Conservation (phyloP, 192 early-diverging fungal genomes). For the Kappamyces sp. region DNA sequence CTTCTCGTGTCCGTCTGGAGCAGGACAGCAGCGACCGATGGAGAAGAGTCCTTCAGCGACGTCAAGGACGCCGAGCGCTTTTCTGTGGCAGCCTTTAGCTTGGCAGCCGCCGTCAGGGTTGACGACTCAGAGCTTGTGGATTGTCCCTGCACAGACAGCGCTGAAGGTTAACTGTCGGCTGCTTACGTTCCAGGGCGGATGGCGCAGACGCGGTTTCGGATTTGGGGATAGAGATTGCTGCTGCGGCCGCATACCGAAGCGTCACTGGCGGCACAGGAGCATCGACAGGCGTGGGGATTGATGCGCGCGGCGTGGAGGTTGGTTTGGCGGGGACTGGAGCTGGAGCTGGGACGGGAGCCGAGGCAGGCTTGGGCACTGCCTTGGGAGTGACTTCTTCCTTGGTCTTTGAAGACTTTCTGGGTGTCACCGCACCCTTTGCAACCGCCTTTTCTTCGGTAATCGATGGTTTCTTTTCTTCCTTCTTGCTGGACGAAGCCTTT, state of each 20-base stretch:
- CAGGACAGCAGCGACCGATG: background rate
- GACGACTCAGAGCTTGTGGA: no score
- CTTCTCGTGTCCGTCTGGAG: slow-evolving; percentile 10
- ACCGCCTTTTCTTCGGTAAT: no score
- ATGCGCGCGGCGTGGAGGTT: slow-evolving; percentile 7
- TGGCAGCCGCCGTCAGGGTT: background rate
- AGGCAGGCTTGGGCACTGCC: slow-evolving; percentile 4
- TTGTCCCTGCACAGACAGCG: no score
- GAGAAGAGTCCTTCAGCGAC: background rate
- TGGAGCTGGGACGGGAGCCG: slow-evolving; percentile 15
- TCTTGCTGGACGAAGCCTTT: slow-evolving; percentile 15
- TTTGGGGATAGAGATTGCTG: background rate
- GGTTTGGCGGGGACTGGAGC: slow-evolving; percentile 4
- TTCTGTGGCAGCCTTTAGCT: slow-evolving; percentile 7
- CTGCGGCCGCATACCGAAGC: background rate
- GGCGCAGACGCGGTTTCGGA: slow-evolving; percentile 5
- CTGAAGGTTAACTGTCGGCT: no score
- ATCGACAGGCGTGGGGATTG: slow-evolving; percentile 4
- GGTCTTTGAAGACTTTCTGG: slow-evolving; percentile 16
- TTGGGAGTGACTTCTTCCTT: slow-evolving; percentile 2
- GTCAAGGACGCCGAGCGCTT: slow-evolving; percentile 4
- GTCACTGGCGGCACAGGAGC: background rate
- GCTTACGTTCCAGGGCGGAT: background rate
- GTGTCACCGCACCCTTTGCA: slow-evolving; percentile 12
- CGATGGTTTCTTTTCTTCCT: slow-evolving; percentile 8